Percentiles rank a stretch among this genome's conserved stretches.
These are phyloP conservation scores for Leccinum ponderosum DNA, from an alignment of 1,284 basidiomycete genomes.

Conservation along the genomic window DNA sequence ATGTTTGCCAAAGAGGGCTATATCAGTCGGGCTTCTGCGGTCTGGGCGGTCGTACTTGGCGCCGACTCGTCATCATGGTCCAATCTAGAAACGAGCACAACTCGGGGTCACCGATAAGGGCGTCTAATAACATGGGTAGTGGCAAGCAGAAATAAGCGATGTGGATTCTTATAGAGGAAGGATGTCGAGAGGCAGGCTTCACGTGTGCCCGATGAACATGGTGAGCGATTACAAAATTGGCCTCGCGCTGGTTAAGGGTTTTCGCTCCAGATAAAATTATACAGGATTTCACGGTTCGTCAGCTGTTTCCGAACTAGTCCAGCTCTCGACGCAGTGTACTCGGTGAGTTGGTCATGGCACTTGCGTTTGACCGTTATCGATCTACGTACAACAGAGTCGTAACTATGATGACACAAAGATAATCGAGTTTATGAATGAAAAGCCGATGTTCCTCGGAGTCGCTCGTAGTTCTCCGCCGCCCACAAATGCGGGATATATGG, in stretches of 20 bases:
- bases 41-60: not conserved
- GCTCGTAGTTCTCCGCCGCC: not conserved
- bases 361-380: not conserved
- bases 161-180: constrained; percentile 7
- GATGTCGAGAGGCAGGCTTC: not conserved
- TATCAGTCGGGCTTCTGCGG: constrained; percentile 49
- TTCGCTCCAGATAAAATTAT: not conserved
- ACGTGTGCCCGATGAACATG: not conserved
- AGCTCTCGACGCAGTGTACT: not conserved
- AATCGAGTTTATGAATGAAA: not conserved
- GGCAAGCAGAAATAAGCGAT: not conserved
- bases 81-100: constrained; percentile 51
- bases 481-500: not conserved
- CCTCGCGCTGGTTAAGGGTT: not conserved
- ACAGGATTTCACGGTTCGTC: not conserved
- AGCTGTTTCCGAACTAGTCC: not conserved
- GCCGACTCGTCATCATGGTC: constrained; percentile 30
- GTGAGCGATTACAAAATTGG: not conserved
- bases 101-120: constrained; percentile 19
- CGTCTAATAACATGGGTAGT: not conserved
- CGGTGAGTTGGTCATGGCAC: not conserved
- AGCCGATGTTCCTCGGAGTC: not conserved
- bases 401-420: not conserved
- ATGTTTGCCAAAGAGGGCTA: constrained; percentile 41
- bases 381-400: not conserved